Evolutionary conservation across 331 rosid species (phyloP).

Genomic region (Cydonia oblonga): DNA sequence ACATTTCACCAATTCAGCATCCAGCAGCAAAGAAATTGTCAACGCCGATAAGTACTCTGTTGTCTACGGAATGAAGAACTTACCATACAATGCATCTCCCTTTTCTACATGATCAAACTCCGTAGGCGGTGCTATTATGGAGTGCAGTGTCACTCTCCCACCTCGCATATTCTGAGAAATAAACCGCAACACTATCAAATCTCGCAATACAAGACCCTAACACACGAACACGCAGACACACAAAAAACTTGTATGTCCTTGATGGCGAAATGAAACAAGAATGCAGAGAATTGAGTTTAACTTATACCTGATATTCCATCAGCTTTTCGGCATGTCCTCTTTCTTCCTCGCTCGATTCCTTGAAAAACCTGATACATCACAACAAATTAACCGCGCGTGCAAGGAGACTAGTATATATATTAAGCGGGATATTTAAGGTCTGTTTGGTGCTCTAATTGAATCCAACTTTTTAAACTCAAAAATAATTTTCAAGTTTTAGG

Average conservation of each 20-base stretch:
- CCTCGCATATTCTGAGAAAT: conserved; percentile 48
- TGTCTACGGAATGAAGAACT: neutral
- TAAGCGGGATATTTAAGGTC: too few relatives aligned
- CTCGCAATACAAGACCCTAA: neutral
- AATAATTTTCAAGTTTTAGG: too few relatives aligned
- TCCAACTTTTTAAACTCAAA: too few relatives aligned
- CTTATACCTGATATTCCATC: conserved; percentile 30
- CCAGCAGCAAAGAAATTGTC: neutral
- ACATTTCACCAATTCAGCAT: neutral
- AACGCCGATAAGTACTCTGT: neutral
- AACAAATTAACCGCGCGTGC: neutral
- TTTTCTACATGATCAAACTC: conserved; percentile 52
- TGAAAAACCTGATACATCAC: conserved; percentile 39
- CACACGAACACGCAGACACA: neutral
- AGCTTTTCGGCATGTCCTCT: conserved; percentile 71
- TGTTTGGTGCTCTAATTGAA: too few relatives aligned
- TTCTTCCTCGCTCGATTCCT: conserved; percentile 74
- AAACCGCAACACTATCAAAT: neutral
- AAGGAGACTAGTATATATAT: neutral
- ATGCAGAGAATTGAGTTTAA: neutral
- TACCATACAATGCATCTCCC: conserved; percentile 68
- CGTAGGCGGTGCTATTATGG: conserved; percentile 34
- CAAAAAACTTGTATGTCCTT: neutral
- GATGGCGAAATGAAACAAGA: neutral
- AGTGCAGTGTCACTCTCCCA: conserved; percentile 49